Conservation (phyloP, 2,329 filamentous ascomycete species). For the Curvularia spicifera region DNA sequence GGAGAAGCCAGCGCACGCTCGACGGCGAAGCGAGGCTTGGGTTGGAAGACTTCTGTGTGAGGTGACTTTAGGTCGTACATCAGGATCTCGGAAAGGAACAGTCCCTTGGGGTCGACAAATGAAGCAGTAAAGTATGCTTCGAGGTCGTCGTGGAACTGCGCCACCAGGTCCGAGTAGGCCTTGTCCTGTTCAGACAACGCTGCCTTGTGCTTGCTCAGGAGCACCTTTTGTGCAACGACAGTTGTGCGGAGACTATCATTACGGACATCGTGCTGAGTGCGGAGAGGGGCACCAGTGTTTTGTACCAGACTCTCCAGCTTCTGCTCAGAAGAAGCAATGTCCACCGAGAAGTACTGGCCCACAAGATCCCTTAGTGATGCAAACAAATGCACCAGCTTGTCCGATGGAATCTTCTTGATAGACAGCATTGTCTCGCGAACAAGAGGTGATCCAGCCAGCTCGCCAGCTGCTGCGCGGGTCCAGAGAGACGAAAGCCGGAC, state of each 20-base stretch:
- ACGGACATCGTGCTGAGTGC: slow-evolving; percentile 77
- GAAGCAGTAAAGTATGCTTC: slow-evolving; percentile 54
- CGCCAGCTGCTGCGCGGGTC: slow-evolving; percentile 64
- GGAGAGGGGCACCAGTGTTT: slow-evolving; percentile 56
- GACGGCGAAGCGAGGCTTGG: slow-evolving; percentile 71
- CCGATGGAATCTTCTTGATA: slow-evolving; percentile 66
- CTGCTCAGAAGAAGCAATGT: slow-evolving; percentile 34
- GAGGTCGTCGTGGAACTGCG: slow-evolving; percentile 61
- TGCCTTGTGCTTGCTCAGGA: slow-evolving; percentile 76
- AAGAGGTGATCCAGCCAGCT: slow-evolving; percentile 59
- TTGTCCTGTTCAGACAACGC: slow-evolving; percentile 73
- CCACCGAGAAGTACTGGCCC: slow-evolving; percentile 28
- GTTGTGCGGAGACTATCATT: slow-evolving; percentile 75
- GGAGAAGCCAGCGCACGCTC: slow-evolving; percentile 75
- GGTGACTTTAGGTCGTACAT: slow-evolving; percentile 75
- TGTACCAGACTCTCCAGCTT: slow-evolving; percentile 44
- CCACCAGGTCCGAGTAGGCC: slow-evolving; percentile 70
- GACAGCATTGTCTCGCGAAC: slow-evolving; percentile 62
- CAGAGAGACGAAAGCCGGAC: slow-evolving; percentile 61
- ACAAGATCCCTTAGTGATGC: slow-evolving; percentile 39
- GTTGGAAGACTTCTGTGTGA: slow-evolving; percentile 75
- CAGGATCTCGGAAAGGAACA: slow-evolving; percentile 74
- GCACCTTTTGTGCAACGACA: slow-evolving; percentile 80
- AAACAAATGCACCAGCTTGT: slow-evolving; percentile 57
- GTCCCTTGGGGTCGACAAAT: slow-evolving; percentile 57